Percentiles rank a stretch among this genome's conserved stretches.
Conservation (phyloP, 805 yeast genomes). For the Wickerhamomyces ciferrii region DNA sequence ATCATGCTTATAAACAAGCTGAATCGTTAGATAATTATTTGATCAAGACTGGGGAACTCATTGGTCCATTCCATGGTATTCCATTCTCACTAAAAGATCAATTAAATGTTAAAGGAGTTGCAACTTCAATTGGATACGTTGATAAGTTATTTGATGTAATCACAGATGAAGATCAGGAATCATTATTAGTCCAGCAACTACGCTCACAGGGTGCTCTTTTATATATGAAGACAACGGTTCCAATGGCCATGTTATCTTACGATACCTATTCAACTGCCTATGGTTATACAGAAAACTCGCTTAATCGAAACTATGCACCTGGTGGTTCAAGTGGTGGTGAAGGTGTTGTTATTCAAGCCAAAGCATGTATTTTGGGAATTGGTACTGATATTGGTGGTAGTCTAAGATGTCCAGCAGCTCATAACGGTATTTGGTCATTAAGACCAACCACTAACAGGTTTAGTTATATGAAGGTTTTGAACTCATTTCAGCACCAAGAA, state of each 20-base stretch:
- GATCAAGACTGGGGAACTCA: conserved; percentile 38
- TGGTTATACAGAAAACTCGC: conserved; percentile 43
- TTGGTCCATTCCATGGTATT: conserved; percentile 66
- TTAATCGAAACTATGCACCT: conserved; percentile 35
- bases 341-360: conserved; percentile 38
- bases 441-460: conserved; percentile 42
- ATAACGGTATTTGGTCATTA: conserved; percentile 35
- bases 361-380: conserved; percentile 45
- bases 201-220: conserved; percentile 43
- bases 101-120: conserved; percentile 42
- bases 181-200: conserved; percentile 30
- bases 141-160: conserved; percentile 21
- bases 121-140: conserved; percentile 57
- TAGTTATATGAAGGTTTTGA: conserved; percentile 33
- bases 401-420: conserved; percentile 42
- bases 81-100: conserved; percentile 68
- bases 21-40: conserved; percentile 48
- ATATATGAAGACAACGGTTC: conserved; percentile 51
- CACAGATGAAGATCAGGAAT: background rate
- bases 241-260: conserved; percentile 44
- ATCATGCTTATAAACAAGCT: conserved; percentile 55
- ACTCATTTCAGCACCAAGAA: conserved; percentile 42
- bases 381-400: conserved; percentile 55
- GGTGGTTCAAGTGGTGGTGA: conserved; percentile 57
- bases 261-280: conserved; percentile 40